These are phyloP conservation scores for Phytophthora citrophthora DNA, from an alignment of 352 stramenopile species.

Conservation along the genomic window DNA sequence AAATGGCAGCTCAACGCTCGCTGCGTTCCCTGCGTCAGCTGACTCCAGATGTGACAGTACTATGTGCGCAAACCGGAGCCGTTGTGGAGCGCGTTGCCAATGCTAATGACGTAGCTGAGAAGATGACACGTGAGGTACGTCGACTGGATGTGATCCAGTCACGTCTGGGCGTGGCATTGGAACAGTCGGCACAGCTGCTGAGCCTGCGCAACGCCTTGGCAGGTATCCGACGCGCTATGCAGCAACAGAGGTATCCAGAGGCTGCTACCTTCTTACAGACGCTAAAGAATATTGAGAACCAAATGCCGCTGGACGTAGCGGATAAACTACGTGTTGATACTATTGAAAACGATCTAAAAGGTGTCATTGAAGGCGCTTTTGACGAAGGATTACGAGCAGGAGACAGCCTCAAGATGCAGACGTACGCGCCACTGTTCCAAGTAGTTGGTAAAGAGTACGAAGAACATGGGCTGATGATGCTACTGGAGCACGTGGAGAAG, in stretches of 20 bases:
- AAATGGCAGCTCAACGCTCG: constrained; percentile 52
- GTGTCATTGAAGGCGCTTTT: constrained; percentile 75
- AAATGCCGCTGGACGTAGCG: constrained; percentile 80
- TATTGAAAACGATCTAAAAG: constrained; percentile 85
- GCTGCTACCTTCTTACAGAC: constrained; percentile 78
- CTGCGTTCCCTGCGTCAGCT: constrained; percentile 62
- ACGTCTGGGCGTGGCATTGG: constrained; percentile 62
- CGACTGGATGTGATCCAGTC: constrained; percentile 84
- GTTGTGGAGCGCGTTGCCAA: constrained; percentile 87
- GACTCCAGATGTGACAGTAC: constrained; percentile 71
- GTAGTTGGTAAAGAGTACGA: constrained; percentile 73
- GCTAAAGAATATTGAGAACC: constrained; percentile 75
- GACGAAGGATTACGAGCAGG: constrained; percentile 53
- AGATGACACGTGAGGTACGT: constrained; percentile 89
- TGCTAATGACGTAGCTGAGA: constrained; percentile 89
- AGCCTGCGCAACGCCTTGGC: constrained; percentile 80
- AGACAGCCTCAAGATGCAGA: constrained; percentile 57
- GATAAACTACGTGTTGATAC: constrained; percentile 87
- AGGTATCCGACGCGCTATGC: constrained; percentile 78
- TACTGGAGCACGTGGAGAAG: constrained; percentile 56
- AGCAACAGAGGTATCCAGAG: constrained; percentile 71
- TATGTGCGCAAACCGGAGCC: constrained; percentile 77
- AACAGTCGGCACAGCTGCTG: constrained; percentile 75
- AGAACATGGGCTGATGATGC: constrained; percentile 61
- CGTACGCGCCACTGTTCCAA: constrained; percentile 82